Percentiles rank a stretch among this genome's conserved stretches.
Evolutionary conservation across 352 stramenopile genomes (phyloP).

Genomic region (Phytophthora megakarya): DNA sequence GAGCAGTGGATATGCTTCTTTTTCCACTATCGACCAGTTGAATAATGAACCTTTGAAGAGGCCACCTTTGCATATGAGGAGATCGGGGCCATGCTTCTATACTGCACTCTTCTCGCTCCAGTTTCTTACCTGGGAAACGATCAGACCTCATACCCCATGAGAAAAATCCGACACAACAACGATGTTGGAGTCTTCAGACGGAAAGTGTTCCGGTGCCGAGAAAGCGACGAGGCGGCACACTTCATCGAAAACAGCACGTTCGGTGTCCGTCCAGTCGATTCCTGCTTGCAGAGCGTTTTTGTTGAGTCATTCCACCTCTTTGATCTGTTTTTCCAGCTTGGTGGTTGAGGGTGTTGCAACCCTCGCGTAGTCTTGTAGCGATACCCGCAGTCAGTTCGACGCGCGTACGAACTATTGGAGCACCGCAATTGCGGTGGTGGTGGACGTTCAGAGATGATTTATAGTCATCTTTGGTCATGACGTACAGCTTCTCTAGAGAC

Average conservation of each 20-base stretch:
- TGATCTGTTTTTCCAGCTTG: slow-evolving; percentile 1
- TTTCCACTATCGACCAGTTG: slow-evolving; percentile 35
- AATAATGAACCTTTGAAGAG: slow-evolving; percentile 21
- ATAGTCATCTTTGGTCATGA: slow-evolving; percentile 11
- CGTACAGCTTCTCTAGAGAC: slow-evolving; percentile 11
- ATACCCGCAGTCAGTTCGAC: slow-evolving; percentile 20
- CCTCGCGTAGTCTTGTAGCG: slow-evolving; percentile 19
- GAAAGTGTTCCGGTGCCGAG: not conserved
- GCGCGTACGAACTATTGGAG: slow-evolving; percentile 24
- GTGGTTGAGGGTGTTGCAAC: not conserved
- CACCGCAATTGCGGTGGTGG: slow-evolving; percentile 6
- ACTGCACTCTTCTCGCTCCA: too few relatives aligned
- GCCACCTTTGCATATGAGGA: slow-evolving; percentile 22
- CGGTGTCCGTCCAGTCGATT: not conserved
- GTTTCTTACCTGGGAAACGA: not conserved
- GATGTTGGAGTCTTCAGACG: not conserved
- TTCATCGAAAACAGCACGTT: not conserved
- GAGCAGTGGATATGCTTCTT: slow-evolving; percentile 15
- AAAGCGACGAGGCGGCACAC: not conserved
- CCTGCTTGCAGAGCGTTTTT: not conserved
- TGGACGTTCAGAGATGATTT: slow-evolving; percentile 1
- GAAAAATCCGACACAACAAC: not conserved
- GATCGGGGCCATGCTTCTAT: too few relatives aligned
- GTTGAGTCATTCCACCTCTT: not conserved
- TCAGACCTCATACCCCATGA: not conserved